Evolutionary conservation across 202 grass and related monocot species (phyloP).

Genomic region (Bolboschoenoplectus hybrid): DNA sequence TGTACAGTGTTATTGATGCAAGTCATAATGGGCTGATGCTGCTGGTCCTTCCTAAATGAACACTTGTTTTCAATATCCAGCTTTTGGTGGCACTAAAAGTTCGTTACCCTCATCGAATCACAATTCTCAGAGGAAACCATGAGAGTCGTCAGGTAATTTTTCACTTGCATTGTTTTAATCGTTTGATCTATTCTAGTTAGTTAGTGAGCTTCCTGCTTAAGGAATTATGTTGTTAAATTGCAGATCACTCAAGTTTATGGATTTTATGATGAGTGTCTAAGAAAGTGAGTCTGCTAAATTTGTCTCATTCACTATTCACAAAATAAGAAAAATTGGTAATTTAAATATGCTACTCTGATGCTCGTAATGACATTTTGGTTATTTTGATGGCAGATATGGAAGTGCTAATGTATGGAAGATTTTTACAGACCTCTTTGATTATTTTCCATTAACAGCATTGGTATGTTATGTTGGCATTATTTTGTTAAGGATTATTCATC

Average conservation of each 20-base stretch:
- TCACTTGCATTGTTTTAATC: constrained; percentile 33
- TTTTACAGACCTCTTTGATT: constrained; percentile 97
- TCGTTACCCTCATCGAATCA: constrained; percentile 80
- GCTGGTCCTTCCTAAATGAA: constrained; percentile 7
- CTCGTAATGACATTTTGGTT: constrained; percentile 36
- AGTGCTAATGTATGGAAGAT: constrained; percentile 96
- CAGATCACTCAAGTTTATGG: constrained; percentile 91
- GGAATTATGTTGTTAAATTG: constrained; percentile 38
- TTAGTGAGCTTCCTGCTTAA: constrained; percentile 27
- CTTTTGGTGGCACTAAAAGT: constrained; percentile 84
- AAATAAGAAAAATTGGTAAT: constrained; percentile 15
- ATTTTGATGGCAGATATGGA: constrained; percentile 68
- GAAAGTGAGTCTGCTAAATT: constrained; percentile 68
- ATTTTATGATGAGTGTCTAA: constrained; percentile 84
- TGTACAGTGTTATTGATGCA: neutral
- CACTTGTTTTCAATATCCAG: constrained; percentile 50
- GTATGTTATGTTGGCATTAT: constrained; percentile 43
- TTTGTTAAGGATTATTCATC: constrained; percentile 6
- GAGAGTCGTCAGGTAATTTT: constrained; percentile 77
- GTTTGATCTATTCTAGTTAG: constrained; percentile 25
- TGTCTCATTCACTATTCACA: constrained; percentile 22
- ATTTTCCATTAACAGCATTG: constrained; percentile 89
- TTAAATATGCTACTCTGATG: constrained; percentile 36
- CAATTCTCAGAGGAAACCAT: constrained; percentile 85
- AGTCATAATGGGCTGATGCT: neutral